Base-by-base conservation (phyloP, 2,329 filamentous ascomycete genomes). In the Fusarium robinianum region DNA sequence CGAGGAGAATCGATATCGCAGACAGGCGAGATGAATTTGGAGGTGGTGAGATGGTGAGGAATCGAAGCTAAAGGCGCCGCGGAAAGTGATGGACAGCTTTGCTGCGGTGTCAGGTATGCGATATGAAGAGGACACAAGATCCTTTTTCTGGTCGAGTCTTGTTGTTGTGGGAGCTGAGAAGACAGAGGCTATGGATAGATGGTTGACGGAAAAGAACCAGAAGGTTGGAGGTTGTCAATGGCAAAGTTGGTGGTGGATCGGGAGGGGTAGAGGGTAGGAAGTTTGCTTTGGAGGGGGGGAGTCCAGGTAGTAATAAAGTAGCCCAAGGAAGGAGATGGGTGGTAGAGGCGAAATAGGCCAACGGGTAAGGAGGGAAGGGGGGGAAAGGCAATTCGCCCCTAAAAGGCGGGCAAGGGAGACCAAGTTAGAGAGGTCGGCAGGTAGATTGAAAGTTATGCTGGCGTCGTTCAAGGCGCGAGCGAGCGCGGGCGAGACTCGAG, bases 251-350 rank as follows among this genome's bases (percentile, higher is more conserved):
- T 61, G 57, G 55, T 59, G 57, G 57, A 61, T 57, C 42, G 47
- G 53, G 53, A 61, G 57, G 57, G 57, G 55, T 58, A 56, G 39
- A 50, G 47, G 53, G 47, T 12, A 15, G 12, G 44, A 41, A 55
- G 52, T 50, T 53, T 39, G 31, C 46, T 44, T 49, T 50, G 51
- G 55, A 49, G 37, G 51, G 57, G 55, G 57, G 57, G 55, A 58
- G 57, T 60, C 55, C 40, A 40, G 25, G 52, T 60, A 60, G 57
- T 60, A 58, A 60, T 58, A 56, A 50, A 34, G 56, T 58, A 49
- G 41, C 46, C 41, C 31, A 38, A 40, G 45, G 49, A 32, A 46
- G 38, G 41, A 31, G 35, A 41, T 46, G 41, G 46, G 50, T 49
- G 46, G 33, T 45, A 57, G 31, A 39, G 43, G 37, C 30, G 26